Base-by-base conservation (phyloP, 768 basidiomycete species). In the Termitomyces titanicus region DNA sequence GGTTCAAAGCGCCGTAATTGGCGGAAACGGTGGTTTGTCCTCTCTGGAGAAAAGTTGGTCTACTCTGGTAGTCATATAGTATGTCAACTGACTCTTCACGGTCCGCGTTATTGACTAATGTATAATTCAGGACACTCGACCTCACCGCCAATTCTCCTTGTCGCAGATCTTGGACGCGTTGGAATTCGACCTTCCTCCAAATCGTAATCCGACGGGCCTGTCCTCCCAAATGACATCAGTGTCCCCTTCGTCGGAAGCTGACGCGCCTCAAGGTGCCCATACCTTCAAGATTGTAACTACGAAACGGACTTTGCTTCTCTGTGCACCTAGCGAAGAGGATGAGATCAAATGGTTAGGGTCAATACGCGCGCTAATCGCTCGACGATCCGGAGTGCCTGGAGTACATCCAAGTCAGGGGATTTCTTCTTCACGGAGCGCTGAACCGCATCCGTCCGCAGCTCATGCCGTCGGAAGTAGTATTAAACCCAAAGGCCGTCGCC, bases 341-440 rank as follows among this genome's bases (percentile, higher is more conserved):
- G 97, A 98, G 73, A 95, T 98, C 69, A 92, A 89, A 70, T 99
- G 97, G 97, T 76, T 99, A 45, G 94, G 94, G 48, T 94, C 96
- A 10, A 84, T 98, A 37, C 86, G 94, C 48, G 94, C 94, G 57
- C 79, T 99, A 66, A 88, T 98, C 59, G 88, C 89, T 18, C 78
- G 91, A 51, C 76, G 92, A 60, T 76, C 76, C 8, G 83, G 76
- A 24, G 74, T 81, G 1, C 79, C 81, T 57, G 82, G 81, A 24
- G 77, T 78, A 51, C 56, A 68, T 8, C 61, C 70, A 39, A 73
- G 72, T 55, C 67, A 62, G 8, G 54, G 57, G 11, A 58, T 55
- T 48, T 54, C 35, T 44, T 55, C 48, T 39, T 58, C 57, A 20
- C 61, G 53, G 54, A 62, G 53, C 44, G 47, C 54, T 52, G 61